Base-by-base conservation (phyloP, 495 filamentous ascomycete species). In the Tuber umbilicatum region DNA sequence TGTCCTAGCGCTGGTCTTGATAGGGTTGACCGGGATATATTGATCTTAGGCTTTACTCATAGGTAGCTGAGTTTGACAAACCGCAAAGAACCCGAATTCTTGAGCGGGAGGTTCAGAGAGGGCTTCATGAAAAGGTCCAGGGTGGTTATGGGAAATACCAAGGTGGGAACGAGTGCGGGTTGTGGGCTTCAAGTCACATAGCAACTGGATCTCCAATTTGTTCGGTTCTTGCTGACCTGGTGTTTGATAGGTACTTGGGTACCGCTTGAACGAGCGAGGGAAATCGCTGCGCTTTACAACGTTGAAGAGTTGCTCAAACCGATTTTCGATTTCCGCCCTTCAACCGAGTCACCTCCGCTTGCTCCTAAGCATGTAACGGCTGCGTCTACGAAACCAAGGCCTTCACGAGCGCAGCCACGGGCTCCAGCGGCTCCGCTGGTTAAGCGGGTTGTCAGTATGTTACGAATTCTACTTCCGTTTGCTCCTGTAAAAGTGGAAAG, bases 141-240 rank as follows among this genome's bases (percentile, higher is more conserved):
- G 95, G 95, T 76, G 95, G 95, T 37, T 99, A 98, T 84, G 95
- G 95, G 72, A 99, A 98, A 88, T 99, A 97, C 79, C 95, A 99
- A 86, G 94, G 94, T 92, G 78, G 55, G 55, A 70, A 83, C 60
- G 45, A 68, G 21, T 70, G 43, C 64, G 42, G 68, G 27, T n/a
- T 67, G 37, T 73, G 74, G 70, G 45, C 68, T 74, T 74, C 70
- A 70, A 71, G 68, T 71, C 70, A 41, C 41, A 37, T 27, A 31
- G n/a, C 40, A 55, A 35, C 55, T 68, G 40, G 42, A 50, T 73
- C 31, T 68, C 5, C n/a, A 21, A 16, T 40, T 47, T 67, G 27
- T 60, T 42, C n/a, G 19, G 23, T 10, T 71, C 40, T 16, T 35
- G 45, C 37, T 79, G 70, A 79, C 60, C 80, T 82, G 73, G 84